phyloP scores from a whole-genome alignment of 176 grass and related monocot species.

The Saccharum spontaneum region DNA sequence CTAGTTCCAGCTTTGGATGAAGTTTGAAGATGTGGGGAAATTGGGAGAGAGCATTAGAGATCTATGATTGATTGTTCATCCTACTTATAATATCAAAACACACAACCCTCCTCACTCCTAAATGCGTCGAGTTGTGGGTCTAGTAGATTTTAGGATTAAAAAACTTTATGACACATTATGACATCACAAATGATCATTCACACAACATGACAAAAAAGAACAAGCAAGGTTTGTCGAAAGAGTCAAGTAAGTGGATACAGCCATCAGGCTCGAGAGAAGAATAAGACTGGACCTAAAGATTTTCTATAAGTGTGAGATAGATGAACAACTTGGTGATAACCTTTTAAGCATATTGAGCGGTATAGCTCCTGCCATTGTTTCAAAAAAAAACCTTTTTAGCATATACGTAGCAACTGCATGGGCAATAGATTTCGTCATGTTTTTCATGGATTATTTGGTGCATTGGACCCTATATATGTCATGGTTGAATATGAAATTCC shows the following conservation, averaged over 20 bases:
- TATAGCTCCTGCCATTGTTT: no score
- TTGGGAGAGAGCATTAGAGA: background rate
- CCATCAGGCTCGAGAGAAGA: background rate
- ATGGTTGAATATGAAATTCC: no score
- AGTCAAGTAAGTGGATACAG: background rate
- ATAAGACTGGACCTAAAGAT: background rate
- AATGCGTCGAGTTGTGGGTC: background rate
- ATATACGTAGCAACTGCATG: background rate
- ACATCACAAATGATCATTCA: background rate
- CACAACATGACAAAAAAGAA: background rate
- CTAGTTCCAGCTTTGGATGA: no score
- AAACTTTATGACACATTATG: background rate
- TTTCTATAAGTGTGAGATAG: background rate
- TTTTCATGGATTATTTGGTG: no score
- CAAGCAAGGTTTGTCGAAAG: background rate
- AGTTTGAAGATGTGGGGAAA: no score
- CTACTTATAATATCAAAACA: background rate
- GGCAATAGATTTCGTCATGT: background rate
- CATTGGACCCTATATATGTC: no score
- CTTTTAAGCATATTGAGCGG: background rate
- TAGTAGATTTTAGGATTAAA: background rate
- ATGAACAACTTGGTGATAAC: no score
- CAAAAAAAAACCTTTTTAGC: background rate
- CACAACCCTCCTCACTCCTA: background rate
- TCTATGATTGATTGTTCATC: background rate